Base-by-base conservation (phyloP, 495 filamentous ascomycete genomes). In the Cudoniella acicularis region DNA sequence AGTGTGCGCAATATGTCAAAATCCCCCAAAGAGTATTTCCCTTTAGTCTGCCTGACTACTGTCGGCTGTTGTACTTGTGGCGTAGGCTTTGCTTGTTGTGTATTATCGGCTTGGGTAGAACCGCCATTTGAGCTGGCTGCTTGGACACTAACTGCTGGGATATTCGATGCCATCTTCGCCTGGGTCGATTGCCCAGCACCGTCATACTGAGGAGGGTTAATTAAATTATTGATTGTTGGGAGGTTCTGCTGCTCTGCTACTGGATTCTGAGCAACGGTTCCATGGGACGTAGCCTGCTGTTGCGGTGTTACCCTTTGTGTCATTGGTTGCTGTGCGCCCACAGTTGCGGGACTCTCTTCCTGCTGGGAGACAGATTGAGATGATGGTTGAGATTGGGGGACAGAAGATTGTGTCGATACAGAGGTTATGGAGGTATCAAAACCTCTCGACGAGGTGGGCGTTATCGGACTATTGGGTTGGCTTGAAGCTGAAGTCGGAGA, bases 21-120 rank as follows among this genome's bases (percentile, higher is more conserved):
- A 74, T 98, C 94, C 22, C 76, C 78, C 58, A 98, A 83, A 13
- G 91, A 88, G 73, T 98, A 98, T 78, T 97, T 98, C n/a, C 95
- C 95, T 79, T 96, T 96, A 48, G 94, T 98, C 59, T 84, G 82
- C 60, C 94, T 82, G 18, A 77, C 64, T 47, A 79, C 73, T 6
- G 72, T 67, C 24, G 69, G 59, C 49, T 63, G 66, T 52, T 68
- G 62, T 27, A 53, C 54, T 43, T 59, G 59, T 49, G 69, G 64
- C 9, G 50, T 25, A 23, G 64, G 64, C 62, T 57, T 63, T 22
- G 56, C 57, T 43, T 63, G 60, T 22, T 52, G 55, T 17, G 40
- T 60, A 52, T 17, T 67, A 13, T 45, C 46, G 20, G 57, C 26
- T 20, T 10, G 47, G 10, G 26, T 18, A 22, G 13, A 27, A n/a